Base-by-base conservation (phyloP, 116 monocot species). In the Dioscorea cayenensis region DNA sequence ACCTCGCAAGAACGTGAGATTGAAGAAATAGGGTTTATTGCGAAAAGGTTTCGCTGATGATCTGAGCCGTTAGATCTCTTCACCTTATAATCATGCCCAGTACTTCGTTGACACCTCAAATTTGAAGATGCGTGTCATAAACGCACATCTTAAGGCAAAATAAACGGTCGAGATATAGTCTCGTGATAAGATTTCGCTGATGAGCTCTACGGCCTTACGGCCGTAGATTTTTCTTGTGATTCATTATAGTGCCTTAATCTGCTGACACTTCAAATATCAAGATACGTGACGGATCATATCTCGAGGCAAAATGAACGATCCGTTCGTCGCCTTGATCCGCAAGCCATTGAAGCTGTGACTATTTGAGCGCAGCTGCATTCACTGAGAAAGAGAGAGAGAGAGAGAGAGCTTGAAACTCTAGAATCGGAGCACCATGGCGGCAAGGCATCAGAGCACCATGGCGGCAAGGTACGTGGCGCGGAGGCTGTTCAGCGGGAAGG, bases 401-500 rank as follows among this genome's bases (percentile, higher is more conserved):
- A 23, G 63, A 21, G 20, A 63, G 63, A 50, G 48, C 48, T 36
- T 21, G n/a, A 73, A 28, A 18, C 51, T 28, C 35, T 65, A 66
- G 59, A 14, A 17, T 36, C 18, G 28, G 59, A 36, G 75, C 66
- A 60, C 66, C 65, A 81, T 83, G 87, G 87, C 87, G 62, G 77
- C 73, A 25, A 82, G 90, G 69, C 25, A 17, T 36, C 18, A 18
- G 59, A 36, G 75, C 66, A 60, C 66, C 65, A 81, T 83, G 87
- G 87, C 87, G 62, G 77, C 73, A 25, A 82, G 90, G 69, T 82
- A 58, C 67, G 55, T 86, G 13, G 49, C 73, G 1, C 77, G 90
- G 64, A 81, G 87, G 72, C 58, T 90, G 14, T 90, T 86, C 66
- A 65, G 80, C 28, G 94, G 84, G 62, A 94, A 84, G 81, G 68